Conservation (phyloP, 805 yeast genomes). For the Maudiozyma turicensis region DNA sequence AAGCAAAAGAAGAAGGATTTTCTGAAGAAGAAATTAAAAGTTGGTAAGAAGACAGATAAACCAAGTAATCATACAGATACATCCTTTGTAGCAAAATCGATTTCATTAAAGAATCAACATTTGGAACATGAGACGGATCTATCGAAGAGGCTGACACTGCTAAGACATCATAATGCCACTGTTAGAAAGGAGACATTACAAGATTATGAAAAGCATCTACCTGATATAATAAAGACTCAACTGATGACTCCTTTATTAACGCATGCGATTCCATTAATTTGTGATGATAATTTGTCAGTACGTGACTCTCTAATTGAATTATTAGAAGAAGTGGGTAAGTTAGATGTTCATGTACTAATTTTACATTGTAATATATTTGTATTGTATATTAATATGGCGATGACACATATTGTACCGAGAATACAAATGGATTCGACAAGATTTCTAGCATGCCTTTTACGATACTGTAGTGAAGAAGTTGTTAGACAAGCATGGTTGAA, state of each 20-base stretch:
- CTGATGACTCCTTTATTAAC: conserved; percentile 25
- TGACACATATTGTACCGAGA: conserved; percentile 80
- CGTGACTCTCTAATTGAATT: conserved; percentile 46
- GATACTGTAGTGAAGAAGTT: conserved; percentile 43
- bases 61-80: conserved; percentile 78
- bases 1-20: conserved; percentile 38
- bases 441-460: conserved; percentile 52
- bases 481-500: conserved; percentile 60
- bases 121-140: conserved; percentile 36
- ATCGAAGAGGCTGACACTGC: conserved; percentile 52
- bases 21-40: conserved; percentile 63
- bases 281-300: conserved; percentile 58
- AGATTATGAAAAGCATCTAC: conserved; percentile 42
- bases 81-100: conserved; percentile 60
- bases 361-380: conserved; percentile 52
- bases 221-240: conserved; percentile 30
- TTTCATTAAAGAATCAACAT: conserved; percentile 26
- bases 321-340: conserved; percentile 37
- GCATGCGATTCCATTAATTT: conserved; percentile 25
- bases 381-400: conserved; percentile 78
- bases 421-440: conserved; percentile 68
- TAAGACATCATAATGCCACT: conserved; percentile 61
- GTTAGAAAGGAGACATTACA: conserved; percentile 65
- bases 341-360: conserved; percentile 46
- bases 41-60: conserved; percentile 71